Evolutionary conservation across 208 protist genomes (phyloP), one percentile per base, ranked within the genome.

Genomic region (Lotmaria passim): DNA sequence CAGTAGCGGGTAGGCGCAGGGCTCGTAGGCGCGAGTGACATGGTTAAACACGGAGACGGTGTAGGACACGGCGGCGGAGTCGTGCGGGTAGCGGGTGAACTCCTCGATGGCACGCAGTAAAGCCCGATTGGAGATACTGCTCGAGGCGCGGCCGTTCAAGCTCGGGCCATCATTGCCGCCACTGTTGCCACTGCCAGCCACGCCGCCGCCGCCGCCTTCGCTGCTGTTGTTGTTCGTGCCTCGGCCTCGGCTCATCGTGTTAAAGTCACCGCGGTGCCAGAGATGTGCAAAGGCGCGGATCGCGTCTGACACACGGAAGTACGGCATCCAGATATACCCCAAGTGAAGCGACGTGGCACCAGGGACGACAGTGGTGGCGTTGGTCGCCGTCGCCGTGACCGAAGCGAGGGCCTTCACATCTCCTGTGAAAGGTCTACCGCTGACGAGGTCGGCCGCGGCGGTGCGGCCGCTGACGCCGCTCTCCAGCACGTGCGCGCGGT

Each of bases 241-340:
- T n/a, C n/a, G n/a, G n/a, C n/a, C n/a, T n/a, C n/a, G n/a, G n/a
- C n/a, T n/a, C n/a, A n/a, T n/a, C n/a, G n/a, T n/a, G n/a, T n/a
- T 8, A 19, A 52, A 51, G 4, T 14, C 44, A 3, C 43, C 59
- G 44, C 44, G 51, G 30, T 53, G 24, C 59, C 59, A 64, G 43
- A 53, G 7, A n/a, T 31, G 43, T 5, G 44, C 41, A 53, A 64
- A 53, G 5, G 44, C 44, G 7, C 5, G 3, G 10, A 62, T 21
- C 30, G 33, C 39, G 64, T 62, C 64, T 3, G 8, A 26, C 7
- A 61, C 52, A 12, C 51, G 38, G 64, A 61, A 50, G 51, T 30
- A 48, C 43, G 64, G 64, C 52, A 61, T n/a, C 64, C 64, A 70
- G 30, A 61, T 1, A 39, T 70, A 55, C n/a, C 17, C n/a, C n/a